phyloP scores from a whole-genome alignment of 1,139 yeast genomes.

The Debaryomyces nepalensis region DNA sequence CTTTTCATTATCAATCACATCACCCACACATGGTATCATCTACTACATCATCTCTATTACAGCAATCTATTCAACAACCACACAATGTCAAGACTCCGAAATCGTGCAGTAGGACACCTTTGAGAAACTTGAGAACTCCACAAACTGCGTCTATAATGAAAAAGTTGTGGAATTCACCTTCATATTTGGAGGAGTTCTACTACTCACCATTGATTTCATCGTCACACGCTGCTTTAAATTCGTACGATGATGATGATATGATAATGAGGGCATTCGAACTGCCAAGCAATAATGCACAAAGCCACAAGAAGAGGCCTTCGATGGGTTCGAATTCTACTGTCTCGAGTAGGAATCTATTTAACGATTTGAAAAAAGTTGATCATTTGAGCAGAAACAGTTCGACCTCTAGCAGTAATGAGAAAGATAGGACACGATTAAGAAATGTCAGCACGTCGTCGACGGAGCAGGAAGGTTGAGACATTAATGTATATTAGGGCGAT shows the following conservation, averaged over 20 bases:
- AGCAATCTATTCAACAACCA: constrained; percentile 11
- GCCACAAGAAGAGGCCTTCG: constrained; percentile 22
- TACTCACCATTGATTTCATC: constrained; percentile 56
- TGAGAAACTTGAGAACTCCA: constrained; percentile 45
- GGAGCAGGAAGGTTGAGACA: constrained; percentile 5
- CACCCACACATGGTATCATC: constrained; percentile 10
- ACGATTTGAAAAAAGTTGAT: constrained; percentile 25
- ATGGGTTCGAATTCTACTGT: constrained; percentile 19
- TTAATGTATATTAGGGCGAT: constrained; percentile 3
- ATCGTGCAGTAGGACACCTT: constrained; percentile 42
- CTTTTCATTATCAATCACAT: constrained; percentile 10
- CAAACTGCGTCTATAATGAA: constrained; percentile 48
- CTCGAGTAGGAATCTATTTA: constrained; percentile 25
- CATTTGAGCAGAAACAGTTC: constrained; percentile 12
- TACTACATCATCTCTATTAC: constrained; percentile 15
- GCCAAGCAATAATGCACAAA: constrained; percentile 25
- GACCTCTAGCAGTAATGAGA: constrained; percentile 6
- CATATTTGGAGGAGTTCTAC: constrained; percentile 68
- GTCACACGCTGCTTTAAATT: constrained; percentile 34
- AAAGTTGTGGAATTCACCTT: constrained; percentile 66
- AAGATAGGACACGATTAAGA: constrained; percentile 8
- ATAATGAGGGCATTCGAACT: constrained; percentile 49
- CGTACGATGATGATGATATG: constrained; percentile 62
- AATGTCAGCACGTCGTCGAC: constrained; percentile 13
- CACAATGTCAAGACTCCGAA: constrained; percentile 32